Conservation (phyloP, 768 basidiomycete genomes). For the Lyophyllum atratum region DNA sequence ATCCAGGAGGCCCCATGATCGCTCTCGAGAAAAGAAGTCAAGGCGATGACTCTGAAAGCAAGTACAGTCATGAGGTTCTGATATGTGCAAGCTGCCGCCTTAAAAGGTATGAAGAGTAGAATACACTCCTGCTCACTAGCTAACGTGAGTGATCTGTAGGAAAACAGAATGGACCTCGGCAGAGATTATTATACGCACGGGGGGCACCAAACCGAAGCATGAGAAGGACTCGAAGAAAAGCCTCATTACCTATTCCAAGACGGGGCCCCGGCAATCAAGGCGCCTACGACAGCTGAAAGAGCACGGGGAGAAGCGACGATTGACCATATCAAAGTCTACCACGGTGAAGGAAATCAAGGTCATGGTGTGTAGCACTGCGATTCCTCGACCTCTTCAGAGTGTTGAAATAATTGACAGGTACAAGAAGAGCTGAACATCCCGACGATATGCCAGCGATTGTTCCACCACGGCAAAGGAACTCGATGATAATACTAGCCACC, state of each 20-base stretch:
- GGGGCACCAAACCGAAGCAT: constrained; percentile 19
- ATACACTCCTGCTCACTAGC: background rate
- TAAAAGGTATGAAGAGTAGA: constrained; percentile 45
- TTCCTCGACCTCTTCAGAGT: constrained; percentile 1
- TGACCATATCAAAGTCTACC: constrained; percentile 63
- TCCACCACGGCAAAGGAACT: constrained; percentile 64
- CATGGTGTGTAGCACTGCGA: constrained; percentile 45
- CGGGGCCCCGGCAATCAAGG: constrained; percentile 64
- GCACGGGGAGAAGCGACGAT: constrained; percentile 46
- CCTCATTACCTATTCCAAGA: constrained; percentile 30
- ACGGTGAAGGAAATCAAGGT: constrained; percentile 81
- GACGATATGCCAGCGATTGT: constrained; percentile 75
- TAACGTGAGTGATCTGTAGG: constrained; percentile 29
- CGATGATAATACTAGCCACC: constrained; percentile 58
- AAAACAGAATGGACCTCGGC: constrained; percentile 60
- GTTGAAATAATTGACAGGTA: constrained; percentile 41
- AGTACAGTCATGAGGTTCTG: constrained; percentile 48
- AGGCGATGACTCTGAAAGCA: constrained; percentile 30
- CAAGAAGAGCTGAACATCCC: constrained; percentile 66
- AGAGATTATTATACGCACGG: constrained; percentile 60
- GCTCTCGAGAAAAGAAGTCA: constrained; percentile 38
- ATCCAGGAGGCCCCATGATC: constrained; percentile 57
- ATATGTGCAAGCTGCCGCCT: constrained; percentile 65
- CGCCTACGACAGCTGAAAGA: constrained; percentile 64
- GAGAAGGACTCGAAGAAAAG: constrained; percentile 15